Evolutionary conservation across 2,329 filamentous ascomycete genomes (phyloP).

Genomic region (Samsoniella hepiali): DNA sequence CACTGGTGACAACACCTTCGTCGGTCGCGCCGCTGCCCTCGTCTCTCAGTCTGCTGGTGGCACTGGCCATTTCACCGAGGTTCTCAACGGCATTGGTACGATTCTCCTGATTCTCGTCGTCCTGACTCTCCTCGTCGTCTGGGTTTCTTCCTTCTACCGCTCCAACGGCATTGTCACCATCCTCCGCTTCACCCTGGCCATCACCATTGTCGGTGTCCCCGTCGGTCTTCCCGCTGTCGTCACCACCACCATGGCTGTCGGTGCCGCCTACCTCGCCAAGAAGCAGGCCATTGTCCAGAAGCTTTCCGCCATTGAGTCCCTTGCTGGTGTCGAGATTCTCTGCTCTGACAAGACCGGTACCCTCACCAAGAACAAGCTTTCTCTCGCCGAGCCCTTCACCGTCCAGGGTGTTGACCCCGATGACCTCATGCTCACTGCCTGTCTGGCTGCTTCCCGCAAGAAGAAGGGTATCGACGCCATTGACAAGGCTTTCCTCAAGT

Average conservation of each 20-base stretch:
- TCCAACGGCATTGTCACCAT: slow-evolving; percentile 77
- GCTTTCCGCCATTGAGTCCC: slow-evolving; percentile 85
- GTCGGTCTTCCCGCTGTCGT: slow-evolving; percentile 92
- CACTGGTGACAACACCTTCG: slow-evolving; percentile 86
- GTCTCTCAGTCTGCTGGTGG: slow-evolving; percentile 73
- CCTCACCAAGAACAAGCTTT: slow-evolving; percentile 91
- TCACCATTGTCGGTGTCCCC: slow-evolving; percentile 88
- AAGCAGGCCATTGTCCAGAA: slow-evolving; percentile 93
- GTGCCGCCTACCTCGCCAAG: slow-evolving; percentile 85
- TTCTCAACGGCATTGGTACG: slow-evolving; percentile 82
- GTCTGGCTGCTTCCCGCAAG: slow-evolving; percentile 85
- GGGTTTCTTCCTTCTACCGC: slow-evolving; percentile 84
- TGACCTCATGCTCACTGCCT: slow-evolving; percentile 89
- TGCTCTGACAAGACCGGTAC: slow-evolving; percentile 95
- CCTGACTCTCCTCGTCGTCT: slow-evolving; percentile 76
- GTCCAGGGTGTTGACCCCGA: slow-evolving; percentile 78
- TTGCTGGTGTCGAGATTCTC: slow-evolving; percentile 89
- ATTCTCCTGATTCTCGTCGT: slow-evolving; percentile 73
- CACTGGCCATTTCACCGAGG: slow-evolving; percentile 85
- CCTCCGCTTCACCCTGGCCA: slow-evolving; percentile 79
- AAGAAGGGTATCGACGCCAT: slow-evolving; percentile 95
- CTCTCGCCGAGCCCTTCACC: slow-evolving; percentile 78
- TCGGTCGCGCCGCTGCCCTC: slow-evolving; percentile 82
- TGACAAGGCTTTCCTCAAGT: slow-evolving; percentile 91
- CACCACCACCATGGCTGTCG: slow-evolving; percentile 92